Evolutionary conservation across 352 stramenopile genomes (phyloP), one percentile per base, ranked within the genome.

Genomic region (Phytopythium chamaehyphon): DNA sequence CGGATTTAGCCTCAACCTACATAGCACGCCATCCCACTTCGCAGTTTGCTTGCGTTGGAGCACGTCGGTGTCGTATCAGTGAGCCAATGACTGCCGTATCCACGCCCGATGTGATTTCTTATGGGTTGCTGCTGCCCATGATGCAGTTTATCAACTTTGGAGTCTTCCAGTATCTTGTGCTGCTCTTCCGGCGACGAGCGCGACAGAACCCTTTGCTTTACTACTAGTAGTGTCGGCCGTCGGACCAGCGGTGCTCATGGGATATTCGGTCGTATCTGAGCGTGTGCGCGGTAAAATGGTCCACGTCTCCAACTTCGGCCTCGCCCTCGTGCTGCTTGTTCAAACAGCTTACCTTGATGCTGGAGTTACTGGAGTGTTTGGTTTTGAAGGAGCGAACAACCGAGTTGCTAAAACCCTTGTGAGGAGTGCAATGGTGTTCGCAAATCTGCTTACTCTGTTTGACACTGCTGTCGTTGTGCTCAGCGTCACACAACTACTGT

Each of bases 141-240:
- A 51, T 71, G 37, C 51, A 64, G 40, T 38, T 71, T 18, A 31
- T 57, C 24, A 71, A 67, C 51, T 61, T 64, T 15, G 54, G 44
- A 18, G 36, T 67, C 42, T 67, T 67, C 47, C 59, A 71, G 47
- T 71, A 71, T 33, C 47, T 71, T 36, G 36, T 67, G 22, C 46
- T 66, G 19, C 54, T 71, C 16, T 66, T 67, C 45, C 58, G 59
- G 45, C 21, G 35, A 37, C 62, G 62, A 22, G 43, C 43, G 21
- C 51, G 53, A 22, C 45, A 58, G 54, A 71, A 26, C 38, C 48
- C 7, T 59, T 59, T 67, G 33, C 22, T 67, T 47, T 59, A 22
- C 21, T 67, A 10, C 47, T 70, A 12, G 18, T 64, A 19, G 45
- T 45, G 12, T 48, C 61, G 4, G 36, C 12, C 11, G 19, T 62